Evolutionary conservation across 1,284 basidiomycete species (phyloP).

Genomic region (Sphaerobolus stellatus): DNA sequence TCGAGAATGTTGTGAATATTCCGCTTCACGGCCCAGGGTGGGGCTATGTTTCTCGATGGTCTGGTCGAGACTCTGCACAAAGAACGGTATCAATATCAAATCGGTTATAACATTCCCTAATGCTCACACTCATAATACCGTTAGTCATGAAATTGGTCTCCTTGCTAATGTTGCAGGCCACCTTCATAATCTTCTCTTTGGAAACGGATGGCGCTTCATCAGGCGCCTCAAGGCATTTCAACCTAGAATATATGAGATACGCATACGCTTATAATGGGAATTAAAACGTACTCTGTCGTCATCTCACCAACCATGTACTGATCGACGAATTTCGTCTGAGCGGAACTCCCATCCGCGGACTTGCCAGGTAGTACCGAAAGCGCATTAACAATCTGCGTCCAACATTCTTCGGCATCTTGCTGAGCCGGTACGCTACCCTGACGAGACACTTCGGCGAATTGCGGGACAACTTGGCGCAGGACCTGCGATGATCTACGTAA

Average conservation of each 20-base stretch:
- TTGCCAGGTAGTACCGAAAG: constrained; percentile 63
- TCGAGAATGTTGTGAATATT: constrained; percentile 83
- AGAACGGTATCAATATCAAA: constrained; percentile 2
- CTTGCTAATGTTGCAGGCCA: constrained; percentile 89
- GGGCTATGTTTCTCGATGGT: constrained; percentile 86
- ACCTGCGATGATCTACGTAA: constrained; percentile 29
- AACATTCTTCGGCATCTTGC: constrained; percentile 98
- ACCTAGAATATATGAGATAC: constrained; percentile 39
- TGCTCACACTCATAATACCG: constrained; percentile 80
- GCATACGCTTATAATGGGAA: background rate
- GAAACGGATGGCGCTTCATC: constrained; percentile 70
- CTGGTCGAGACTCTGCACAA: constrained; percentile 71
- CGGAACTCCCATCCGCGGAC: constrained; percentile 31
- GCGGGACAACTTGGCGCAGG: constrained; percentile 81
- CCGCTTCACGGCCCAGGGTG: constrained; percentile 74
- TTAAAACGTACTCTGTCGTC: constrained; percentile 67
- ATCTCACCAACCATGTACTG: constrained; percentile 85
- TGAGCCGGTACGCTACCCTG: constrained; percentile 72
- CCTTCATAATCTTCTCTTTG: constrained; percentile 78
- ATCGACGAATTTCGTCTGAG: constrained; percentile 67
- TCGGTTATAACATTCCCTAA: background rate
- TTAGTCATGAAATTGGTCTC: constrained; percentile 88
- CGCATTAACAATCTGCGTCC: constrained; percentile 79
- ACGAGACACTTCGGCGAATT: constrained; percentile 78
- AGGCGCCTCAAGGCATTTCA: constrained; percentile 78